These are phyloP conservation scores for Sisymbrium altissimum DNA, from an alignment of 345 rosid species.

Conservation along the genomic window DNA sequence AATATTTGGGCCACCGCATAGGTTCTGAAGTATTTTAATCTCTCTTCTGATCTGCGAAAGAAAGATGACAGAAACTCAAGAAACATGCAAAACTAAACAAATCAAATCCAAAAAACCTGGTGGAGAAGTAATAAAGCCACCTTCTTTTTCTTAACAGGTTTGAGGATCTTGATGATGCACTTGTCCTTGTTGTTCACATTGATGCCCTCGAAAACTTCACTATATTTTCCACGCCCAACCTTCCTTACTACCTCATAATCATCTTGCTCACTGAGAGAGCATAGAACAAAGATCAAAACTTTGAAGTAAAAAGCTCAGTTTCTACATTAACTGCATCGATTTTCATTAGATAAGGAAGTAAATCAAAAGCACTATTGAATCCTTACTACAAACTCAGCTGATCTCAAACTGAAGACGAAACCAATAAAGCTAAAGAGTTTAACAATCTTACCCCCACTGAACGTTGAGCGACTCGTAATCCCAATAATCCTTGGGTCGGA, in stretches of 20 bases:
- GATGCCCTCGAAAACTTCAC: constrained; percentile 81
- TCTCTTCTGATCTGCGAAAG: constrained; percentile 67
- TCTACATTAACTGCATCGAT: too few species aligned
- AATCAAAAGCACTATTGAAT: too few species aligned
- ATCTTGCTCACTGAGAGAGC: constrained; percentile 61
- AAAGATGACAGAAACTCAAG: neutral
- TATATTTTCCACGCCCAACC: constrained; percentile 82
- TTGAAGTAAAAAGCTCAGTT: too few species aligned
- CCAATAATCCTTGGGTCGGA: constrained; percentile 93
- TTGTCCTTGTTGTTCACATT: constrained; percentile 67
- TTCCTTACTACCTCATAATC: constrained; percentile 88
- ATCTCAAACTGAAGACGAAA: too few species aligned
- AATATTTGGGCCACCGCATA: constrained; percentile 71
- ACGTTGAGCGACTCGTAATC: constrained; percentile 77
- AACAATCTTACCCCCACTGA: constrained; percentile 70
- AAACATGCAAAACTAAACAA: neutral
- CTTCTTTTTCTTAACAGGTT: constrained; percentile 92
- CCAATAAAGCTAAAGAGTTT: neutral
- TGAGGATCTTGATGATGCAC: constrained; percentile 76
- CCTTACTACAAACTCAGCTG: too few species aligned
- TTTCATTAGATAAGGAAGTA: too few species aligned
- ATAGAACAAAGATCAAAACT: constrained; percentile 13
- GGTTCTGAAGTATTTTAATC: constrained; percentile 80
- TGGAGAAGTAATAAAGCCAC: constrained; percentile 25
- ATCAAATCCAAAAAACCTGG: neutral